phyloP scores from a whole-genome alignment of 257 asterid species.

The Salvia hispanica region DNA sequence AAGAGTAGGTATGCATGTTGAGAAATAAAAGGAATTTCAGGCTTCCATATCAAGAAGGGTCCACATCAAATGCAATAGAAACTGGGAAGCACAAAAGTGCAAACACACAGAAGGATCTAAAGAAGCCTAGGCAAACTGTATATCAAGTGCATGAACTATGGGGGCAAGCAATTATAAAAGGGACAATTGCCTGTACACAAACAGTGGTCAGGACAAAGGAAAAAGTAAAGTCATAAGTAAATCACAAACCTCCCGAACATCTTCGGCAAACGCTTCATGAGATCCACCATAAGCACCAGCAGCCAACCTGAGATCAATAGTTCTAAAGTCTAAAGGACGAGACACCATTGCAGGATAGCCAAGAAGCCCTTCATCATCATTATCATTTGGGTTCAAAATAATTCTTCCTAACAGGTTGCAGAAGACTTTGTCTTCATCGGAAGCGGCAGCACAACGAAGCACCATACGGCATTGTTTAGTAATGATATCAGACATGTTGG shows the following conservation, averaged over 20 bases:
- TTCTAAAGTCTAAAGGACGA: slow-evolving; percentile 91
- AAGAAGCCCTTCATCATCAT: slow-evolving; percentile 80
- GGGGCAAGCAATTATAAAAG: slow-evolving; percentile 1
- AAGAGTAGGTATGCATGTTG: slow-evolving; percentile 3
- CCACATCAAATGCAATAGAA: background rate
- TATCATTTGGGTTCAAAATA: slow-evolving; percentile 63
- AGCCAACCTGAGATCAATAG: slow-evolving; percentile 87
- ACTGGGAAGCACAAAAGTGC: background rate
- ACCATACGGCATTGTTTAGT: slow-evolving; percentile 87
- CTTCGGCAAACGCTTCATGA: slow-evolving; percentile 84
- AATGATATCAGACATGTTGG: slow-evolving; percentile 59
- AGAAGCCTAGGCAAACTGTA: slow-evolving; percentile 2
- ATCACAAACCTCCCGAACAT: slow-evolving; percentile 82
- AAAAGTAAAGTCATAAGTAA: slow-evolving; percentile 16
- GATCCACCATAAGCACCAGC: slow-evolving; percentile 91
- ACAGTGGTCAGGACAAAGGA: slow-evolving; percentile 16
- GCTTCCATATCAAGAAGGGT: slow-evolving; percentile 23
- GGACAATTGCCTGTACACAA: slow-evolving; percentile 11
- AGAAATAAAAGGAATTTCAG: slow-evolving; percentile 7
- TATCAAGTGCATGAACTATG: background rate
- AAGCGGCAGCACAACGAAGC: slow-evolving; percentile 68
- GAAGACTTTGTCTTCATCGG: slow-evolving; percentile 76
- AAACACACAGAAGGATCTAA: slow-evolving; percentile 18
- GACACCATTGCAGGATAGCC: slow-evolving; percentile 94
- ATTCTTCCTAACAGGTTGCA: slow-evolving; percentile 88